A percentile compares a stretch with the other conserved stretches of the same genome.
Conservation (phyloP, 768 basidiomycete genomes). For the Tulasnella sp. region DNA sequence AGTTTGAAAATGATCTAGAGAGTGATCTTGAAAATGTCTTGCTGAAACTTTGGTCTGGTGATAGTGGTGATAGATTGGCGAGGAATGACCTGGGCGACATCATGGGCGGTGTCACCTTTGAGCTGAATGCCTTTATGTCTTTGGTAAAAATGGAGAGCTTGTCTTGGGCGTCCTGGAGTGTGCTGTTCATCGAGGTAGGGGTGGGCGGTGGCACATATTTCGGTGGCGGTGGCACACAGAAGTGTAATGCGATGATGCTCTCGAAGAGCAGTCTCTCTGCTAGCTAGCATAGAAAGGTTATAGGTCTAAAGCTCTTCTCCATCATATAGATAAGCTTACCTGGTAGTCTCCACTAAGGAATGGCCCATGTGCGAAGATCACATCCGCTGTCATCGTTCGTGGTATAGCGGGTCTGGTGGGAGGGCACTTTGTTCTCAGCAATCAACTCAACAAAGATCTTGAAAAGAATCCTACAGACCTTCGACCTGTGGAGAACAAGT, state of each 20-base stretch:
- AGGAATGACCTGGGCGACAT: too few relatives aligned
- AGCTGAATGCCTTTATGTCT: too few relatives aligned
- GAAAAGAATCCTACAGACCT: background rate
- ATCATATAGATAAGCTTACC: too few relatives aligned
- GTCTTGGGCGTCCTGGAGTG: background rate
- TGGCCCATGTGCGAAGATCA: slow-evolving; percentile 54
- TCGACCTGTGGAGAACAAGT: slow-evolving; percentile 49
- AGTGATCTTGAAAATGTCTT: too few relatives aligned
- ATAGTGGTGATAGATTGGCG: too few relatives aligned
- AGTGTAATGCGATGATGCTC: slow-evolving; percentile 41
- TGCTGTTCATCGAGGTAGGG: background rate
- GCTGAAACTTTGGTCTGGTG: too few relatives aligned
- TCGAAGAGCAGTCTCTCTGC: slow-evolving; percentile 53
- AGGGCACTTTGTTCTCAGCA: too few relatives aligned
- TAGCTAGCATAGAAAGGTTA: too few relatives aligned
- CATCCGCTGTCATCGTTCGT: slow-evolving; percentile 50
- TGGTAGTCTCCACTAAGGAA: slow-evolving; percentile 40
- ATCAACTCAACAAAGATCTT: background rate
- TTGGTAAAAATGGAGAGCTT: background rate
- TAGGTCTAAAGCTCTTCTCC: too few relatives aligned
- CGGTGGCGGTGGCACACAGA: slow-evolving; percentile 30
- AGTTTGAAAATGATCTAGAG: too few relatives aligned
- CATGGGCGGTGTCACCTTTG: too few relatives aligned
- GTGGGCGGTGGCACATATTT: background rate
- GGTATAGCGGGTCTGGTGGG: slow-evolving; percentile 44